Base-by-base conservation (phyloP, 2,329 filamentous ascomycete species). In the Torrubiella hemipterigena region DNA sequence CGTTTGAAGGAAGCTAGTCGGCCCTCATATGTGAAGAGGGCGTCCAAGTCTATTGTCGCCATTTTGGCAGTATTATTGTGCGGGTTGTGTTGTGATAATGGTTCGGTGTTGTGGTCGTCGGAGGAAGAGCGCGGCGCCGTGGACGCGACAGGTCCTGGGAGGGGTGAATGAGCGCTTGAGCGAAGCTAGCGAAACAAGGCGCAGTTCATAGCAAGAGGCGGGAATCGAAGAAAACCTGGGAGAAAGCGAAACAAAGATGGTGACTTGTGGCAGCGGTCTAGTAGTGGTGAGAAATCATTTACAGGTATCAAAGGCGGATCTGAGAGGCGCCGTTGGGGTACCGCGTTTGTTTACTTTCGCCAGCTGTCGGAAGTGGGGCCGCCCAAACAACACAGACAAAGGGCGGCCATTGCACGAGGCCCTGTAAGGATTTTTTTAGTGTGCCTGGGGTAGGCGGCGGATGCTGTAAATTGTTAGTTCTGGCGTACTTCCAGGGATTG, bases 1-100 rank as follows among this genome's bases (percentile, higher is more conserved):
- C 63, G 64, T 30, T 81, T 69, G 54, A 96, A 98, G 9, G 85
- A 89, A 19, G 76, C 77, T 21, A 95, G 59, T 29, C 91, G 83
- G 45, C 77, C 79, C 41, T 85, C 76, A 42, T 77, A 77, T 12
- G 80, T 81, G 43, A 70, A 63, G 50, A 65, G 76, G 34, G 68
- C 61, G 22, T 63, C 53, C 25, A 55, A 42, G 27, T 60, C 56
- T 33, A 47, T 47, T 35, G 46, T 34, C 20, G 46, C 47, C 54
- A 57, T 58, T 23, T 13, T 43, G 38, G 27, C 34, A 34, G 30
- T n/a, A n/a, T n/a, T n/a, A n/a, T n/a, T n/a, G n/a, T n/a, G n/a
- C n/a, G 22, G 36, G 11, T 19, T 10, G 5, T 13, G 23, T 12
- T 13, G 23, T 14, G 6, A 30, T 14, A 15, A 6, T 10, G 29